Evolutionary conservation across 1,284 basidiomycete species (phyloP).

Genomic region (Leccinum subrobustum): DNA sequence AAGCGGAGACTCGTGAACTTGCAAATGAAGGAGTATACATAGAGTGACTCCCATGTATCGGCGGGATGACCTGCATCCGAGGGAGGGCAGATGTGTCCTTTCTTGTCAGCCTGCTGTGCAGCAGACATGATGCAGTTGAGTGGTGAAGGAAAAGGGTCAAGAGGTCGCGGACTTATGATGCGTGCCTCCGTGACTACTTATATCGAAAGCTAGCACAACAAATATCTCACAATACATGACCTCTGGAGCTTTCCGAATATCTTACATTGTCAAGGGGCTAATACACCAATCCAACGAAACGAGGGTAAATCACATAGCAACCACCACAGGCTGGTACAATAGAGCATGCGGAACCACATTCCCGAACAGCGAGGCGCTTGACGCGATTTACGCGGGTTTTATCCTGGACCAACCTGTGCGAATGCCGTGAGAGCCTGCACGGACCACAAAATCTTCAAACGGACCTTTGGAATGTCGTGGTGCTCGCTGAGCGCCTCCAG

Average conservation of each 20-base stretch:
- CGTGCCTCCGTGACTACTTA: conserved; percentile 37
- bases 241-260: conserved; percentile 23
- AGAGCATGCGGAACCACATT: conserved; percentile 7
- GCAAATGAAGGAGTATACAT: conserved; percentile 79
- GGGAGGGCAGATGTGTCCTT: conserved; percentile 72
- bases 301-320: conserved; percentile 15
- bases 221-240: conserved; percentile 36
- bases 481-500: conserved; percentile 89
- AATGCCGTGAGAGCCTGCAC: conserved; percentile 29
- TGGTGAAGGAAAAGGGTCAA: conserved; percentile 37
- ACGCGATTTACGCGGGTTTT: conserved; percentile 39
- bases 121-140: conserved; percentile 41
- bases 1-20: conserved; percentile 72
- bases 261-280: conserved; percentile 25
- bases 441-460: conserved; percentile 25
- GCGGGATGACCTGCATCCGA: conserved; percentile 69
- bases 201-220: conserved; percentile 34
- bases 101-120: conserved; percentile 43
- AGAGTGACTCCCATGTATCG: conserved; percentile 82
- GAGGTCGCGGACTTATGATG: conserved; percentile 34
- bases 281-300: conserved; percentile 23
- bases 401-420: conserved; percentile 73
- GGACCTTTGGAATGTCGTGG: conserved; percentile 90
- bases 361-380: conserved; percentile 12
- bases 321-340: conserved; percentile 18